These are phyloP conservation scores for Aspergillus amoenus DNA, from an alignment of 2,329 filamentous ascomycete species.

Conservation along the genomic window DNA sequence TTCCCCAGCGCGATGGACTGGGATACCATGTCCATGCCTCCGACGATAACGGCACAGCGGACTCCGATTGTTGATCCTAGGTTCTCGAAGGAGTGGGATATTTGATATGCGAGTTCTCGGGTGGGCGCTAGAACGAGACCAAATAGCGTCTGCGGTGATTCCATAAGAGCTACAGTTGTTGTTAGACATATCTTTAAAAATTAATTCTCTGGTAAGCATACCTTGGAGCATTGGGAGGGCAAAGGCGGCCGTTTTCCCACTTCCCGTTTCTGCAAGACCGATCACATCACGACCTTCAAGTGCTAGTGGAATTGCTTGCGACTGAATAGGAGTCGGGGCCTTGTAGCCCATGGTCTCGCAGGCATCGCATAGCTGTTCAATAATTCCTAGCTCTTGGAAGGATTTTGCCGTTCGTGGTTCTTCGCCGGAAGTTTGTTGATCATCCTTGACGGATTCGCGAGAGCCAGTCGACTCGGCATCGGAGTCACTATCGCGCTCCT, in stretches of 20 bases:
- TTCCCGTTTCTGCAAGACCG: conserved; percentile 90
- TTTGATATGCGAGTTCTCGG: conserved; percentile 89
- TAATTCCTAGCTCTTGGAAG: conserved; percentile 66
- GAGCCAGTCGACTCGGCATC: conserved; percentile 25
- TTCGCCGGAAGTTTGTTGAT: conserved; percentile 1
- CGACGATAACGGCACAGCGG: conserved; percentile 80
- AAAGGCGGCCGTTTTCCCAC: conserved; percentile 94
- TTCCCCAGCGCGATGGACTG: conserved; percentile 92
- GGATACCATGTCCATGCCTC: conserved; percentile 92
- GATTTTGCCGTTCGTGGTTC: conserved; percentile 34
- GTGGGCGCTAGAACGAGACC: conserved; percentile 91
- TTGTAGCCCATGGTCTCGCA: conserved; percentile 82
- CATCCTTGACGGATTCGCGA: conserved; percentile 9
- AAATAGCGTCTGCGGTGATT: conserved; percentile 81
- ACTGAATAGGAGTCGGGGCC: conserved; percentile 83
- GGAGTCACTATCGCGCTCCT: conserved; percentile 22
- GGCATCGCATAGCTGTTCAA: conserved; percentile 84
- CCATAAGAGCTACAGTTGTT: conserved; percentile 64
- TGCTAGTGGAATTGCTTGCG: conserved; percentile 77
- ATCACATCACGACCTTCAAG: conserved; percentile 83
- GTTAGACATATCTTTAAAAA: background rate
- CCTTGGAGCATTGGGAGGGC: conserved; percentile 84
- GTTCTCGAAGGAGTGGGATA: conserved; percentile 81
- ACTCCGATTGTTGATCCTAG: conserved; percentile 86
- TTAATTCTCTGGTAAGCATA: conserved; percentile 8